These are phyloP conservation scores for Danielia oregonensis DNA, from an alignment of 805 yeast genomes.

Conservation along the genomic window DNA sequence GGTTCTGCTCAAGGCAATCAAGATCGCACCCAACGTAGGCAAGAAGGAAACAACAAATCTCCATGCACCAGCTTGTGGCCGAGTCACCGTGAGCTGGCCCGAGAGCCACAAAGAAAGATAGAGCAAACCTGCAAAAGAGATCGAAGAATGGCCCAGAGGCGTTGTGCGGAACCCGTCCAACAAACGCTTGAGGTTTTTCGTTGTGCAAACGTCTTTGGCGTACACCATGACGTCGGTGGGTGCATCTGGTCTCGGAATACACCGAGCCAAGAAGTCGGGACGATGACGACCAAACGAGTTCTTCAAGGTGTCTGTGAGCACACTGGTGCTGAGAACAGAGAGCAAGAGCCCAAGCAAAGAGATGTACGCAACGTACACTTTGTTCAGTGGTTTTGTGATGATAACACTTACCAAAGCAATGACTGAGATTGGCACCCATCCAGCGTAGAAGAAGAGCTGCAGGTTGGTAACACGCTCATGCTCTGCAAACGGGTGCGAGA, in stretches of 20 bases:
- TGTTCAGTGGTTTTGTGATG: conserved; percentile 49
- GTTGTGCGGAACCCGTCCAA: conserved; percentile 78
- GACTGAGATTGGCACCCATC: conserved; percentile 44
- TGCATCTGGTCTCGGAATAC: conserved; percentile 61
- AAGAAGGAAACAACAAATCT: conserved; percentile 48
- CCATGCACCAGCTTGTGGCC: conserved; percentile 57
- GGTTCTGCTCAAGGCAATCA: conserved; percentile 82
- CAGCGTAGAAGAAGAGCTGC: conserved; percentile 53
- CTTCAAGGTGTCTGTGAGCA: conserved; percentile 71
- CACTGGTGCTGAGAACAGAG: conserved; percentile 54
- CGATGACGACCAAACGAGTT: conserved; percentile 85
- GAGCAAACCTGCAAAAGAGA: conserved; percentile 65
- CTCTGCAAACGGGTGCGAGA: conserved; percentile 78
- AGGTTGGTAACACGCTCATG: conserved; percentile 63
- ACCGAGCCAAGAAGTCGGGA: conserved; percentile 88
- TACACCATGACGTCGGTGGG: conserved; percentile 51
- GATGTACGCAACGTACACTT: conserved; percentile 56
- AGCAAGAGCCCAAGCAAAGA: conserved; percentile 65
- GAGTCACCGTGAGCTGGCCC: conserved; percentile 55
- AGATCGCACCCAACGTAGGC: conserved; percentile 66
- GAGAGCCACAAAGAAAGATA: conserved; percentile 61
- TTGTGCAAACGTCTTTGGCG: conserved; percentile 67
- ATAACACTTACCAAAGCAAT: conserved; percentile 36
- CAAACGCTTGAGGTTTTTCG: conserved; percentile 39
- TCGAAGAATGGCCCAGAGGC: conserved; percentile 78